These are phyloP conservation scores for Venturia oleaginea DNA, from an alignment of 2,329 filamentous ascomycete species.

Conservation along the genomic window DNA sequence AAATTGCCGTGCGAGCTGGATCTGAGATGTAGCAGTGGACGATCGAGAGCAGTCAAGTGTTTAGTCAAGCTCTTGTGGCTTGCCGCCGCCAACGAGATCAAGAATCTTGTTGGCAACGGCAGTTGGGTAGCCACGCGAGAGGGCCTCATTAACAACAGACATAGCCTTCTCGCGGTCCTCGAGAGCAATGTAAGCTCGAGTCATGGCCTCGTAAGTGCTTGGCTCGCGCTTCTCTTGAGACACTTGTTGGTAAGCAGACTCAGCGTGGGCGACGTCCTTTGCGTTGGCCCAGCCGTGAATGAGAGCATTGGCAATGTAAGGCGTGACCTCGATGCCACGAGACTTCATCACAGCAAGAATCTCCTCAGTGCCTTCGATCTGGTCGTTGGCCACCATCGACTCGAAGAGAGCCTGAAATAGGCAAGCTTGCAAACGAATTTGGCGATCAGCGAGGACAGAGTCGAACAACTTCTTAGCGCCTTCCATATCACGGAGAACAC, in stretches of 20 bases:
- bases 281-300: conserved; percentile 93
- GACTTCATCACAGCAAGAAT: conserved; percentile 67
- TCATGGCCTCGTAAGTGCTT: conserved; percentile 98
- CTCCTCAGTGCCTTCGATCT: conserved; percentile 60
- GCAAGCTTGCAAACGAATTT: conserved; percentile 67
- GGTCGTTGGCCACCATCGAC: conserved; percentile 90
- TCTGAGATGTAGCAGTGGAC: background rate
- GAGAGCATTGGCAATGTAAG: conserved; percentile 96
- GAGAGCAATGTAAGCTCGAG: conserved; percentile 76
- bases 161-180: conserved; percentile 72
- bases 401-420: conserved; percentile 97
- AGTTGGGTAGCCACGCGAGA: conserved; percentile 78
- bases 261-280: conserved; percentile 70
- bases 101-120: conserved; percentile 91
- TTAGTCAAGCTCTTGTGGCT: conserved; percentile 8
- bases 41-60: background rate
- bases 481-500: conserved; percentile 82
- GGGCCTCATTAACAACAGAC: conserved; percentile 77
- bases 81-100: conserved; percentile 55
- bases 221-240: conserved; percentile 75
- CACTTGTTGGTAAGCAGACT: conserved; percentile 70
- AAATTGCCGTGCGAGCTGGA: background rate
- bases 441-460: conserved; percentile 58
- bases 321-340: conserved; percentile 73
- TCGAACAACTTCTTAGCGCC: conserved; percentile 78